phyloP scores from a whole-genome alignment of 2,329 filamentous ascomycete species.

The Fusarium camptoceras region DNA sequence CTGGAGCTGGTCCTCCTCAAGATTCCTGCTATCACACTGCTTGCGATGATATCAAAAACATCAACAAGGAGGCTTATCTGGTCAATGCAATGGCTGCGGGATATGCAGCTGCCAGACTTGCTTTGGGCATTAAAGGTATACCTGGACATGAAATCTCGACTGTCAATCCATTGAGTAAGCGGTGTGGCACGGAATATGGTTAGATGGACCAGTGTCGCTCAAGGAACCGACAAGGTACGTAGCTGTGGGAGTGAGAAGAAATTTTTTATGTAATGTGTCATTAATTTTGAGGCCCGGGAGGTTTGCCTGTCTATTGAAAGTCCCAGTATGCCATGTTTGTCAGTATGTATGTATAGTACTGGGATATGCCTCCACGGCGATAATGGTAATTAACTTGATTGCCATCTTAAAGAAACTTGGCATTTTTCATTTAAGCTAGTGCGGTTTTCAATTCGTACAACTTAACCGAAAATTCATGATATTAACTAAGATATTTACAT shows the following conservation, averaged over 20 bases:
- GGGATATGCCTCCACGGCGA: neutral
- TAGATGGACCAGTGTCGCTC: conserved; percentile 17
- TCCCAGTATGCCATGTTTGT: neutral
- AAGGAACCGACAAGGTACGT: conserved; percentile 25
- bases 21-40: conserved; percentile 55
- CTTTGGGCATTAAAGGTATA: conserved; percentile 49
- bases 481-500: neutral
- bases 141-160: conserved; percentile 34
- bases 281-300: neutral
- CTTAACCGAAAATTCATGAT: conserved; percentile 10
- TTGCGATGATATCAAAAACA: conserved; percentile 55
- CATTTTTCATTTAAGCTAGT: neutral
- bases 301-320: neutral
- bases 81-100: conserved; percentile 60
- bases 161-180: conserved; percentile 16
- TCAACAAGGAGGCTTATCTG: conserved; percentile 53
- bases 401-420: neutral
- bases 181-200: conserved; percentile 16
- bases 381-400: neutral
- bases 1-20: conserved; percentile 50
- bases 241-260: conserved; percentile 20
- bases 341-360: neutral
- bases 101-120: conserved; percentile 58
- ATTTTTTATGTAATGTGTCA: neutral
- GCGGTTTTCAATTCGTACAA: neutral